phyloP scores from a whole-genome alignment of 495 filamentous ascomycete species.

The Terfezia claveryi region DNA sequence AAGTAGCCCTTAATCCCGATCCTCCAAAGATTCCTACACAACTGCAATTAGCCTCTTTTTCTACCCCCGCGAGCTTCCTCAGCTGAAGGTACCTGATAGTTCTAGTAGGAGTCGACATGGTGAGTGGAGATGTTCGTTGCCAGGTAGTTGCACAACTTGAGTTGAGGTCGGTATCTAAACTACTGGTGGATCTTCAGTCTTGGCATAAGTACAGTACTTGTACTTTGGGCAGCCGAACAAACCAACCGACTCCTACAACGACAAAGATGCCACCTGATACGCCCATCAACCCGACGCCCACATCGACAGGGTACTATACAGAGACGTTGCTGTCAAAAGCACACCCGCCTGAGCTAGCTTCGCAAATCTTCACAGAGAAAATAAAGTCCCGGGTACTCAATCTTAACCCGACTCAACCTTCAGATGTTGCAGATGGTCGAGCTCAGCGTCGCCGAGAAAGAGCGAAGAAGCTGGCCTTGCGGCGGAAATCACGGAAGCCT shows the following conservation, averaged over 20 bases:
- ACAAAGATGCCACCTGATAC: neutral
- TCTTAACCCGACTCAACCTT: conserved; percentile 45
- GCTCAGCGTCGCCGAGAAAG: conserved; percentile 36
- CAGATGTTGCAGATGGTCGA: conserved; percentile 30
- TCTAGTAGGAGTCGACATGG: conserved; percentile 79
- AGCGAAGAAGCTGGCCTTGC: conserved; percentile 24
- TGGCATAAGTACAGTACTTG: too few relatives aligned
- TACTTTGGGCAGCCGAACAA: too few relatives aligned
- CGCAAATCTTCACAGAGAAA: conserved; percentile 54
- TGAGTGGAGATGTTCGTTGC: conserved; percentile 15
- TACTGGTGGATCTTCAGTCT: neutral
- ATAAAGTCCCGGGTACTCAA: conserved; percentile 63
- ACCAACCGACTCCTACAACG: neutral
- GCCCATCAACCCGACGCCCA: neutral
- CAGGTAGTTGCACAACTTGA: neutral
- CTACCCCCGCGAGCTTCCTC: neutral
- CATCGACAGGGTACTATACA: neutral
- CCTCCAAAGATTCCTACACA: neutral
- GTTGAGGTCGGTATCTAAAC: neutral
- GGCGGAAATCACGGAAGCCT: conserved; percentile 30
- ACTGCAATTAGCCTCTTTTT: neutral
- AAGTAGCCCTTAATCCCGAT: conserved; percentile 74
- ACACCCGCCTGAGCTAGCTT: conserved; percentile 45
- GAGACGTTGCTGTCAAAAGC: conserved; percentile 44
- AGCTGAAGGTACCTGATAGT: conserved; percentile 46